Base-by-base conservation (phyloP, 208 protist species). In the Crithidia brevicula region DNA sequence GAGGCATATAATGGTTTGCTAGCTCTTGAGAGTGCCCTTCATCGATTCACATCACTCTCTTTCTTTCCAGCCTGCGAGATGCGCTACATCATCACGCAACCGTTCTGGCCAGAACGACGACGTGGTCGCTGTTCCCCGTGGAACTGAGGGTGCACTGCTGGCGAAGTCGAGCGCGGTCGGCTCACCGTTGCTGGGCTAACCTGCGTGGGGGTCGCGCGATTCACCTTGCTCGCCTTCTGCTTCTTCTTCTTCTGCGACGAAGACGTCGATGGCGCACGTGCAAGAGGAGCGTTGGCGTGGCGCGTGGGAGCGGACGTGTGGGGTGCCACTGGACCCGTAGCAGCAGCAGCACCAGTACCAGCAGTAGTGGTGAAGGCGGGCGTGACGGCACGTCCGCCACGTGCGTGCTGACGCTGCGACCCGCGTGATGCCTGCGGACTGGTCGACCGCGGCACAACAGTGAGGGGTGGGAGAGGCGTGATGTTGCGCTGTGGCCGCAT, bases 201-300 rank as follows among this genome's bases (percentile, higher is more conserved):
- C 42, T 34, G 42, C 42, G 57, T 40, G n/a, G 42, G 42, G 15
- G 57, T 50, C 3, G 25, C 25, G 16, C 28, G 27, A 18, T 52
- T 28, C 7, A 11, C 2, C 43, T 63, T 63, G 42, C 38, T n/a
- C 15, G 57, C 4, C 28, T 52, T 50, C 9, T 28, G 23, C 25
- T 36, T 63, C 43, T 63, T 63, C 10, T n/a, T n/a, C n/a, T n/a
- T n/a, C n/a, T n/a, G n/a, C 40, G 56, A 49, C 38, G 25, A 61
- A 8, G 5, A n/a, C 53, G 53, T 28, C n/a, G 34, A 18, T 2
- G 34, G n/a, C 34, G 33, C 34, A 15, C 22, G 34, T 3, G 51
- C 8, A 42, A 5, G 16, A 33, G n/a, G 8, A 23, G 6, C 23
- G 47, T 25, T 38, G 28, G 28, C 5, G n/a, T n/a, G 31, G 31